Conservation (phyloP, 2,329 filamentous ascomycete genomes). For the Neurospora sp. region DNA sequence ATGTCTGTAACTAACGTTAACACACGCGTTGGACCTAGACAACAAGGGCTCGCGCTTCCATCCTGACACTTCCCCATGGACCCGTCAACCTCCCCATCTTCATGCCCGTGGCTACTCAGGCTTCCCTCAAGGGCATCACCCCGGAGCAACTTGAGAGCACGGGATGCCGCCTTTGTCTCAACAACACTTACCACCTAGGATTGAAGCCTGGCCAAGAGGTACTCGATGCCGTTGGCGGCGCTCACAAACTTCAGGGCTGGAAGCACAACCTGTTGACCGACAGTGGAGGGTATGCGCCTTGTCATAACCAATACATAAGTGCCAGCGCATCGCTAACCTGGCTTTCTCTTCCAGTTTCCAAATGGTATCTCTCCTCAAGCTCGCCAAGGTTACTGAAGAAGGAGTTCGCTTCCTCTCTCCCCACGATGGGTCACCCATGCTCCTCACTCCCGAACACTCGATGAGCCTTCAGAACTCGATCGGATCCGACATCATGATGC, state of each 20-base stretch:
- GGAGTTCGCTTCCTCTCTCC: slow-evolving; percentile 94
- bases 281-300: slow-evolving; percentile 51
- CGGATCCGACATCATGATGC: slow-evolving; percentile 98
- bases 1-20: neutral
- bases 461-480: slow-evolving; percentile 95
- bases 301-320: neutral
- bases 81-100: slow-evolving; percentile 85
- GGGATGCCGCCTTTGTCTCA: slow-evolving; percentile 81
- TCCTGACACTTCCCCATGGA: slow-evolving; percentile 82
- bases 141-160: slow-evolving; percentile 86
- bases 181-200: slow-evolving; percentile 96
- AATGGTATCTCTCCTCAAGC: slow-evolving; percentile 92
- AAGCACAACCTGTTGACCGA: slow-evolving; percentile 87
- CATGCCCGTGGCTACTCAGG: slow-evolving; percentile 97
- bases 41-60: slow-evolving; percentile 85
- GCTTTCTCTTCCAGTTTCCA: slow-evolving; percentile 59
- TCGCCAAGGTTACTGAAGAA: slow-evolving; percentile 90
- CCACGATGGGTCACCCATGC: slow-evolving; percentile 90
- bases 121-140: slow-evolving; percentile 87
- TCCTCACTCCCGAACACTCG: slow-evolving; percentile 94
- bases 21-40: slow-evolving; percentile 45
- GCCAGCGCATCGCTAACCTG: neutral
- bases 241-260: slow-evolving; percentile 93
- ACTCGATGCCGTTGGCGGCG: slow-evolving; percentile 78
- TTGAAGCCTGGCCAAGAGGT: slow-evolving; percentile 89